phyloP scores from a whole-genome alignment of 768 basidiomycete genomes.

The Porpolomopsis calyptriformis region DNA sequence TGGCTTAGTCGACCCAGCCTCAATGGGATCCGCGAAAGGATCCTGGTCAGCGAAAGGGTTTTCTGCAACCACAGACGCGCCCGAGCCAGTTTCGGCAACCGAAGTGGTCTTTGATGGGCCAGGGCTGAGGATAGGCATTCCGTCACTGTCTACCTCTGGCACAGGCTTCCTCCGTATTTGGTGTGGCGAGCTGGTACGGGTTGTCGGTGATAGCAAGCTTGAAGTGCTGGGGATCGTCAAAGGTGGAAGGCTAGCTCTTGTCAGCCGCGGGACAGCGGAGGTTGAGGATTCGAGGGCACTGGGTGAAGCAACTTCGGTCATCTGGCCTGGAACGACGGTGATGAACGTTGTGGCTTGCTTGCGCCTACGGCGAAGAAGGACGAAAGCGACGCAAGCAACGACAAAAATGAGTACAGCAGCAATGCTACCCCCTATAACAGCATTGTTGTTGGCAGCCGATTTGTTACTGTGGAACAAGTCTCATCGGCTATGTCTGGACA shows the following conservation, averaged over 20 bases:
- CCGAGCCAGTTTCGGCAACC: not conserved
- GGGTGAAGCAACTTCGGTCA: too few relatives aligned
- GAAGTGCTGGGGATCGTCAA: too few relatives aligned
- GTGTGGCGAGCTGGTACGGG: too few relatives aligned
- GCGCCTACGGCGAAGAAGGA: conserved; percentile 6
- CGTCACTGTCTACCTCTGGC: too few relatives aligned
- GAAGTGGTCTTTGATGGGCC: not conserved
- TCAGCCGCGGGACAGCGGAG: too few relatives aligned
- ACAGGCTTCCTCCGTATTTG: too few relatives aligned
- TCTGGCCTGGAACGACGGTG: too few relatives aligned
- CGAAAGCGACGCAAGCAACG: not conserved
- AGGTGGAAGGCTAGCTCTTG: too few relatives aligned
- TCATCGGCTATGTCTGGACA: too few relatives aligned
- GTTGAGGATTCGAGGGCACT: too few relatives aligned
- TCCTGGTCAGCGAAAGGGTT: not conserved
- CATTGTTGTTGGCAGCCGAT: not conserved
- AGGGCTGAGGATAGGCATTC: not conserved
- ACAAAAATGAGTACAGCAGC: conserved; percentile 1
- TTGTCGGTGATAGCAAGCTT: too few relatives aligned
- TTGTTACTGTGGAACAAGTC: not conserved
- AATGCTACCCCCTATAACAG: conserved; percentile 8
- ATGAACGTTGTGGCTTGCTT: too few relatives aligned
- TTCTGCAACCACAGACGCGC: not conserved
- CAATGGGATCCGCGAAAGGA: not conserved
- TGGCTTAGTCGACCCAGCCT: not conserved